Evolutionary conservation across 768 basidiomycete genomes (phyloP).

Genomic region (Tremella yokohamensis): DNA sequence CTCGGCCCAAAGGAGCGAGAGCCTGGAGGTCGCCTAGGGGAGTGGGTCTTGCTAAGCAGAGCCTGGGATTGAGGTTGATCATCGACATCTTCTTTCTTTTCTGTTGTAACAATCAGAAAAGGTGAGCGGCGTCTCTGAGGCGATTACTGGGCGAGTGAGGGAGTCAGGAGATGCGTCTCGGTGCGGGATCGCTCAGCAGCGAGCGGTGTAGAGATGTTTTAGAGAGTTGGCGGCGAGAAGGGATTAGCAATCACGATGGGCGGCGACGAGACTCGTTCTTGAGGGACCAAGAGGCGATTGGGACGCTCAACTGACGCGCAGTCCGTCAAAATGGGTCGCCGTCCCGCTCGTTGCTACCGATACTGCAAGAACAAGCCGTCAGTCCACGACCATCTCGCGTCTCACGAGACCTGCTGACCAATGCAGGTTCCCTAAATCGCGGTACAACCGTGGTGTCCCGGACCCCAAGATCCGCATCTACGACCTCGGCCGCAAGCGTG

Average conservation of each 20-base stretch:
- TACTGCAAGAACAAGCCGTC: conserved; percentile 99
- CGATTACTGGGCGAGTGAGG: neutral
- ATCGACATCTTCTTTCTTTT: conserved; percentile 6
- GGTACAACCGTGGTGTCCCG: conserved; percentile 98
- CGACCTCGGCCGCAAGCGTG: conserved; percentile 92
- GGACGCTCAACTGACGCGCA: conserved; percentile 15
- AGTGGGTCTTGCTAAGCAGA: neutral
- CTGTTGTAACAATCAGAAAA: conserved; percentile 8
- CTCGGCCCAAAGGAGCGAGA: too few species aligned
- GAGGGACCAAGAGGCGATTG: too few species aligned
- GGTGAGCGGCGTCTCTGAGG: conserved; percentile 8
- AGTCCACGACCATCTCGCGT: conserved; percentile 14
- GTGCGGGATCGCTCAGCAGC: too few species aligned
- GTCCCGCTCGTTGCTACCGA: conserved; percentile 95
- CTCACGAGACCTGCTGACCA: conserved; percentile 3
- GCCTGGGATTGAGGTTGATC: neutral
- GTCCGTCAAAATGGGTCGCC: conserved; percentile 76
- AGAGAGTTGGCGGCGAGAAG: too few species aligned
- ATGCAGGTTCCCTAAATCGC: conserved; percentile 51
- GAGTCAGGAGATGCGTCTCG: neutral
- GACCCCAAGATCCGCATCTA: conserved; percentile 92
- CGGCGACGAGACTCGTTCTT: too few species aligned
- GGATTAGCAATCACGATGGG: conserved; percentile 7
- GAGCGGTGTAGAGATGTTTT: too few species aligned
- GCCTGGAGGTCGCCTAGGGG: too few species aligned